Conservation (phyloP, 805 yeast genomes). For the Candida germanica region DNA sequence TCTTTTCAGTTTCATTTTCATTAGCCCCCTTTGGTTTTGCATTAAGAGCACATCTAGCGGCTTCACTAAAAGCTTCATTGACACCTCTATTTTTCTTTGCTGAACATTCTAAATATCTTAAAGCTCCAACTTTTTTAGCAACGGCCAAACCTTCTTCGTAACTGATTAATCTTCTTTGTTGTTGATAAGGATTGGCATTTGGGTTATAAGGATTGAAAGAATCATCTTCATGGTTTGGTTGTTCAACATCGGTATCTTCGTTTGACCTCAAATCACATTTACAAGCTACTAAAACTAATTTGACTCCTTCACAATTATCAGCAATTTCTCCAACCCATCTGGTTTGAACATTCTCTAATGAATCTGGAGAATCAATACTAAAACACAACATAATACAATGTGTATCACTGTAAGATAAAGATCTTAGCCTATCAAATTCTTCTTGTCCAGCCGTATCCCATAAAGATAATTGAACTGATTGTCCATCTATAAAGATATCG, state of each 20-base stretch:
- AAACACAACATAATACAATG: conserved; percentile 97
- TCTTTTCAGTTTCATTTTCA: conserved; percentile 43
- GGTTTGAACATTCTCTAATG: conserved; percentile 89
- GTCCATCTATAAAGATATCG: conserved; percentile 93
- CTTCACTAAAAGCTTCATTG: conserved; percentile 98
- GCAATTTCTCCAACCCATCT: conserved; percentile 97
- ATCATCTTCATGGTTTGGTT: conserved; percentile 26
- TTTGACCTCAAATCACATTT: conserved; percentile 86
- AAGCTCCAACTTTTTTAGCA: conserved; percentile 91
- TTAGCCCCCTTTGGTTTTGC: conserved; percentile 75
- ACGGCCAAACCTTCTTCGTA: conserved; percentile 93
- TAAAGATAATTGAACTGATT: conserved; percentile 83
- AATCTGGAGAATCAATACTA: conserved; percentile 90
- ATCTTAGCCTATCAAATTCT: conserved; percentile 91
- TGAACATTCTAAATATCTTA: conserved; percentile 92
- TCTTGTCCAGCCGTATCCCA: conserved; percentile 99
- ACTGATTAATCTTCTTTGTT: conserved; percentile 57
- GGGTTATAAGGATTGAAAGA: conserved; percentile 31
- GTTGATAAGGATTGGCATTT: conserved; percentile 29
- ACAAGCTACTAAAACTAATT: conserved; percentile 87
- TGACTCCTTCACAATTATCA: conserved; percentile 96
- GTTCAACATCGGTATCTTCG: conserved; percentile 46
- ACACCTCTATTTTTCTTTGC: conserved; percentile 97
- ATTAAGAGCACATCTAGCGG: conserved; percentile 92
- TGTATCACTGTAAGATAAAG: conserved; percentile 90